Percentiles rank a stretch among this genome's conserved stretches.
These are phyloP conservation scores for Globisporangium middletonii DNA, from an alignment of 352 stramenopile species.

Conservation along the genomic window DNA sequence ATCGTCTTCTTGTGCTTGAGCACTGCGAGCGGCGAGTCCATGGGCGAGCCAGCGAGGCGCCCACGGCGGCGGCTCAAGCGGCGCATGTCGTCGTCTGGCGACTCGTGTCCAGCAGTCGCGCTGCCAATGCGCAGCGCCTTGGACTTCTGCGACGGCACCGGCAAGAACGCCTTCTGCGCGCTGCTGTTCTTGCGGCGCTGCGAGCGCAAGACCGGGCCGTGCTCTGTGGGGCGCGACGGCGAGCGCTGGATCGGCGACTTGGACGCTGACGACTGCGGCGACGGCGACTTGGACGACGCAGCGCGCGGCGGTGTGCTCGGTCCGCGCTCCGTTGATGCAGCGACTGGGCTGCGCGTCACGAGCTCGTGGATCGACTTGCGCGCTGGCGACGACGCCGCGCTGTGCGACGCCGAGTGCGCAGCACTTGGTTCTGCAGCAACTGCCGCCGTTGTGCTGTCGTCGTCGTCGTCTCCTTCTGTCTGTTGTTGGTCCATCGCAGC, in stretches of 20 bases:
- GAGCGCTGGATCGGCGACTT: constrained; percentile 6
- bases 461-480: not conserved
- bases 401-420: too few relatives aligned
- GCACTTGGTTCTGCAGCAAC: too few relatives aligned
- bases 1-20: constrained; percentile 80
- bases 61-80: constrained; percentile 6
- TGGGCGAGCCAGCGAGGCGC: constrained; percentile 20
- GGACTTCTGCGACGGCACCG: constrained; percentile 35
- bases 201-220: constrained; percentile 23
- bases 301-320: not conserved
- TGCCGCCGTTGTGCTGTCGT: not conserved
- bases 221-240: constrained; percentile 9
- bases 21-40: constrained; percentile 44
- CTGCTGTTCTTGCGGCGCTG: constrained; percentile 32
- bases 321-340: not conserved
- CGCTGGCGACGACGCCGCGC: not conserved
- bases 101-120: constrained; percentile 1
- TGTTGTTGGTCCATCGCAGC: not conserved
- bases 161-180: constrained; percentile 39
- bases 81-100: constrained; percentile 14
- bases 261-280: not conserved
- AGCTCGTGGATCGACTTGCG: not conserved
- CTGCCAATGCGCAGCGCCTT: constrained; percentile 34
- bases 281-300: too few relatives aligned
- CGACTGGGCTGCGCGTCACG: not conserved